These are phyloP conservation scores for Diplocarpon rosae DNA, from an alignment of 2,329 filamentous ascomycete genomes.

Conservation along the genomic window DNA sequence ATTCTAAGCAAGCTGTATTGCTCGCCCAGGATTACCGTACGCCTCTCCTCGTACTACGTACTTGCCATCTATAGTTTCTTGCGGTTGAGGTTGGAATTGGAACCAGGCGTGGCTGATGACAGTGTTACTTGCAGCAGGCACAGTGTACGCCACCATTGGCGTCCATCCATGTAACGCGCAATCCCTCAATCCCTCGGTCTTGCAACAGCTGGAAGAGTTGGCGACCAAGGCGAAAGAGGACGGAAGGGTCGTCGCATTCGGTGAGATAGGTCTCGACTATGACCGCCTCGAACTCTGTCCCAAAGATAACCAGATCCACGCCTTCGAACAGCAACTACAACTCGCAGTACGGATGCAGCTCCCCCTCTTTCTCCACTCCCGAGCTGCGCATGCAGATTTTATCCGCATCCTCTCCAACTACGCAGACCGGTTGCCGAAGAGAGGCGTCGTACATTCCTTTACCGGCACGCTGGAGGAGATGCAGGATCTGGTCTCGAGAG, in stretches of 20 bases:
- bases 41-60: neutral
- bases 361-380: slow-evolving; percentile 84
- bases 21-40: slow-evolving; percentile 65
- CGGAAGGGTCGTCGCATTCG: slow-evolving; percentile 55
- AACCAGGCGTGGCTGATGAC: too few species aligned
- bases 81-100: too few species aligned
- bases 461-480: slow-evolving; percentile 83
- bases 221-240: slow-evolving; percentile 38
- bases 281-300: slow-evolving; percentile 78
- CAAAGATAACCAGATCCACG: slow-evolving; percentile 69
- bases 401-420: slow-evolving; percentile 58
- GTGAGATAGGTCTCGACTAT: slow-evolving; percentile 94
- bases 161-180: slow-evolving; percentile 86
- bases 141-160: slow-evolving; percentile 82
- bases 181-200: slow-evolving; percentile 54
- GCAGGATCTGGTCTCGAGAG: slow-evolving; percentile 64
- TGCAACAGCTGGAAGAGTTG: slow-evolving; percentile 52
- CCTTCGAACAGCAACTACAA: slow-evolving; percentile 61
- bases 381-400: slow-evolving; percentile 80
- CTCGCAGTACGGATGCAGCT: slow-evolving; percentile 45
- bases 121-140: slow-evolving; percentile 43
- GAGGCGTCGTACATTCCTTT: slow-evolving; percentile 88
- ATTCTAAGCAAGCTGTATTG: slow-evolving; percentile 63
- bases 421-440: slow-evolving; percentile 53
- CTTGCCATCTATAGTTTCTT: too few species aligned